A percentile compares a stretch with the other conserved stretches of the same genome.
Conservation (phyloP, 1,284 basidiomycete genomes). For the Fomitopsis schrenkii region DNA sequence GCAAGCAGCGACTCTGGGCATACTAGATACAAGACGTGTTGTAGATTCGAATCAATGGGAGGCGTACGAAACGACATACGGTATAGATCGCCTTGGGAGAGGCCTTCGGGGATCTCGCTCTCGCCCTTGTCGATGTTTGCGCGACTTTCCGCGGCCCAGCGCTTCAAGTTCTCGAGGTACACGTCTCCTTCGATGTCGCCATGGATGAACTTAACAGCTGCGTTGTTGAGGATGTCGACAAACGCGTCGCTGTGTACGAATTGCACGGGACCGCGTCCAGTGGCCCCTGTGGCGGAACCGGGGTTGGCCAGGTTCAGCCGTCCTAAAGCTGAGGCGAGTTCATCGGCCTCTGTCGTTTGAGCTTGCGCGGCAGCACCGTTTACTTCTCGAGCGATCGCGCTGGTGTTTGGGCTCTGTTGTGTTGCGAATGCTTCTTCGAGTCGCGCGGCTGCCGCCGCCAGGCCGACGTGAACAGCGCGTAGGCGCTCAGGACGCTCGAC, state of each 20-base stretch:
- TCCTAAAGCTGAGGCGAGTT: constrained; percentile 52
- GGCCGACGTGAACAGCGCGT: constrained; percentile 74
- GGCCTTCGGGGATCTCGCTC: constrained; percentile 75
- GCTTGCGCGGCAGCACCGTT: background rate
- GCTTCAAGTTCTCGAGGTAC: constrained; percentile 59
- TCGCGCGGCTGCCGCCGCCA: constrained; percentile 73
- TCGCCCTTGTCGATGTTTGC: constrained; percentile 62
- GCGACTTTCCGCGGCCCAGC: constrained; percentile 62
- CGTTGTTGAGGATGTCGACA: constrained; percentile 51
- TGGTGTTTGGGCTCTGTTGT: background rate
- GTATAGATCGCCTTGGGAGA: constrained; percentile 83
- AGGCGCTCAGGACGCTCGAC: constrained; percentile 91
- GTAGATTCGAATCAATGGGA: background rate
- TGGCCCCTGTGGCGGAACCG: constrained; percentile 1
- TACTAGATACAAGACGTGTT: constrained; percentile 38
- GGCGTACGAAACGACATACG: constrained; percentile 37
- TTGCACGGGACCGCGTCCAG: constrained; percentile 27
- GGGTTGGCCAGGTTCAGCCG: constrained; percentile 45
- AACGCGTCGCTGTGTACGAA: constrained; percentile 51
- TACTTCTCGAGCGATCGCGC: background rate
- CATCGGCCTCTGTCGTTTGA: constrained; percentile 32
- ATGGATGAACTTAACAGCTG: constrained; percentile 73
- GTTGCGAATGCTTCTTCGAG: constrained; percentile 44
- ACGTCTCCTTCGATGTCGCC: constrained; percentile 64
- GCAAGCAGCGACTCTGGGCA: constrained; percentile 69